Base-by-base conservation (phyloP, 176 grass and related monocot genomes). In the Bromus sterilis region DNA sequence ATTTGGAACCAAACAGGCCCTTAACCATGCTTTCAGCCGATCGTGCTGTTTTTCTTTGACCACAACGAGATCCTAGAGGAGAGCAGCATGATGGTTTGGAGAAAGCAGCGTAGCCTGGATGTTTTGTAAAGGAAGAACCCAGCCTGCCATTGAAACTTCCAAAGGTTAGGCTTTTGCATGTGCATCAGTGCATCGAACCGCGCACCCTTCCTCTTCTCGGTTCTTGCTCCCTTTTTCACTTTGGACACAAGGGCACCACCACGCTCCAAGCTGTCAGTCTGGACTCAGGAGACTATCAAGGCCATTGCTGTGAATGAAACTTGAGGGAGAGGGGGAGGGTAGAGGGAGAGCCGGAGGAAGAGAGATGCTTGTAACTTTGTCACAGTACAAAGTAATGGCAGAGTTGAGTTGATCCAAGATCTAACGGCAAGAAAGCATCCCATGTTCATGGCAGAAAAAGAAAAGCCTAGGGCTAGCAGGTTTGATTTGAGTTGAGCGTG, bases 51-150 rank as follows among this genome's bases (percentile, higher is more conserved):
- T n/a, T n/a, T n/a, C n/a, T n/a, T n/a, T n/a, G n/a, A n/a, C n/a
- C n/a, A n/a, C n/a, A n/a, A n/a, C n/a, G n/a, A n/a, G n/a, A n/a
- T n/a, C n/a, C n/a, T n/a, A n/a, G n/a, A n/a, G n/a, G n/a, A n/a
- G 44, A 18, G 44, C 44, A 49, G 28, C 29, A 36, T 74, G 39
- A 62, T 43, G 46, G 8, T 26, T 36, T 55, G 21, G 31, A 49
- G 3, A 84, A 89, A 81, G 82, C 78, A 41, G 41, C 21, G 61
- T 46, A 0, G 41, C 21, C 56, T 83, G 57, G 43, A 83, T 66
- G 87, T 76, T 85, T 63, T 81, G 56, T 63, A 85, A 85, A 89
- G 87, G 16, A 76, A 31, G 29, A 65, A 28, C 78, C 78, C 46
- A 82, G 55, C 55, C 82, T 60, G 61, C 69, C 61, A 34, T 16